These are phyloP conservation scores for Tetramitus jugosus DNA, from an alignment of 208 protist genomes.

Conservation along the genomic window DNA sequence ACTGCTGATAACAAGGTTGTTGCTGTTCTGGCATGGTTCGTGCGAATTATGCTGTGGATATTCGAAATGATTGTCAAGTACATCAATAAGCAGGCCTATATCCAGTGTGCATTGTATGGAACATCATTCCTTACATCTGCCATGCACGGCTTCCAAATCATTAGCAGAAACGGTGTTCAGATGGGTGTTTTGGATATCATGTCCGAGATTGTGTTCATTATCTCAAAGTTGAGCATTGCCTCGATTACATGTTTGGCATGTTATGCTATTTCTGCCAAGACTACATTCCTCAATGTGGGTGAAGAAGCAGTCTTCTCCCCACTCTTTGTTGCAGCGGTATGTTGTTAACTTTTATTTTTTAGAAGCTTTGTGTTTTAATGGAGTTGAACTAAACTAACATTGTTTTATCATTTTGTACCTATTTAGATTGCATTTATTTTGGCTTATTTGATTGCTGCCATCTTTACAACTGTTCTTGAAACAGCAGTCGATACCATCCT, in stretches of 20 bases:
- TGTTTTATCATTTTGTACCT: no score
- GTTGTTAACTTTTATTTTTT: no score
- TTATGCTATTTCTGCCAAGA: constrained; percentile 12
- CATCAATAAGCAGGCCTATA: constrained; percentile 67
- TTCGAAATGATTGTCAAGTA: constrained; percentile 60
- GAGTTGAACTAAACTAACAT: no score
- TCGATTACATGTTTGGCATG: background rate
- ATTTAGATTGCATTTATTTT: constrained; percentile 4
- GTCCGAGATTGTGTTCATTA: background rate
- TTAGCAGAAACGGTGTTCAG: background rate
- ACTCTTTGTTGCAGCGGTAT: background rate
- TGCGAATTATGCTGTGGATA: constrained; percentile 45
- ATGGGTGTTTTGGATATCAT: background rate
- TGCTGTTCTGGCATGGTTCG: constrained; percentile 33
- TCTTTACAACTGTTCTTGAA: background rate
- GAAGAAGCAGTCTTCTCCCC: background rate
- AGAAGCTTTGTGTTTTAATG: no score
- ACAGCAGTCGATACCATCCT: background rate
- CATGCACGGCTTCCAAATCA: background rate
- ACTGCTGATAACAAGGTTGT: constrained; percentile 2
- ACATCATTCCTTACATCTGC: background rate
- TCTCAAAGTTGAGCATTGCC: background rate
- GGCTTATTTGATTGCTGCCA: background rate
- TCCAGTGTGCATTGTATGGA: constrained; percentile 27
- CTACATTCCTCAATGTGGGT: constrained; percentile 2